Evolutionary conservation across 495 filamentous ascomycete genomes (phyloP).

Genomic region (Penicillium flavigenum): DNA sequence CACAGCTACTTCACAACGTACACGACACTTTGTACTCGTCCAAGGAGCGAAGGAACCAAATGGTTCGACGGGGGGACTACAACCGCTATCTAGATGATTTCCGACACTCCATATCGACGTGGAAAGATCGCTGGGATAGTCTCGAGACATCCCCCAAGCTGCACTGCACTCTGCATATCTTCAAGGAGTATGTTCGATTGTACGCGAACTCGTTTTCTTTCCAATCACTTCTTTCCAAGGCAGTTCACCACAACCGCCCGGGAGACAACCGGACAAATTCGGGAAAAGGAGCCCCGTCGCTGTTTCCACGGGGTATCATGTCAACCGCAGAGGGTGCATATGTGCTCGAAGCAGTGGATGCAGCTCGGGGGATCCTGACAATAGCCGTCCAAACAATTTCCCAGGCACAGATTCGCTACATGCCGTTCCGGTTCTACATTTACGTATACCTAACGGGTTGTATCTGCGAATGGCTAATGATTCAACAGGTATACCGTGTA

Average conservation of each 20-base stretch:
- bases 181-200: constrained; percentile 5
- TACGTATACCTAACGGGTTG: background rate
- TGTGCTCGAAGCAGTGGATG: background rate
- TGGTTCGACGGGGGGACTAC: constrained; percentile 8
- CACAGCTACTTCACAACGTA: background rate
- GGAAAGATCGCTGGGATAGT: constrained; percentile 1
- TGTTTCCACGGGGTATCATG: constrained; percentile 9
- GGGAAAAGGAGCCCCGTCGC: background rate
- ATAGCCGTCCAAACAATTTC: background rate
- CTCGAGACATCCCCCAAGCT: constrained; percentile 7
- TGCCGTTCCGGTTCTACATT: constrained; percentile 10
- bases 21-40: constrained; percentile 10
- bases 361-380: background rate
- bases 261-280: no score
- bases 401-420: constrained; percentile 8
- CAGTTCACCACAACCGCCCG: background rate
- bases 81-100: constrained; percentile 10
- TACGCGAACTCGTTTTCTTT: constrained; percentile 7
- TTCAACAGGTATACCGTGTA: background rate
- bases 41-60: constrained; percentile 4
- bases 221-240: constrained; percentile 8
- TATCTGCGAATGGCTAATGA: no score
- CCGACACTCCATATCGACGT: background rate
- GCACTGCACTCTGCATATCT: background rate
- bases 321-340: constrained; percentile 5